Evolutionary conservation across 495 filamentous ascomycete genomes (phyloP), one percentile per base, ranked within the genome.

Genomic region (Penicillium argentinense): DNA sequence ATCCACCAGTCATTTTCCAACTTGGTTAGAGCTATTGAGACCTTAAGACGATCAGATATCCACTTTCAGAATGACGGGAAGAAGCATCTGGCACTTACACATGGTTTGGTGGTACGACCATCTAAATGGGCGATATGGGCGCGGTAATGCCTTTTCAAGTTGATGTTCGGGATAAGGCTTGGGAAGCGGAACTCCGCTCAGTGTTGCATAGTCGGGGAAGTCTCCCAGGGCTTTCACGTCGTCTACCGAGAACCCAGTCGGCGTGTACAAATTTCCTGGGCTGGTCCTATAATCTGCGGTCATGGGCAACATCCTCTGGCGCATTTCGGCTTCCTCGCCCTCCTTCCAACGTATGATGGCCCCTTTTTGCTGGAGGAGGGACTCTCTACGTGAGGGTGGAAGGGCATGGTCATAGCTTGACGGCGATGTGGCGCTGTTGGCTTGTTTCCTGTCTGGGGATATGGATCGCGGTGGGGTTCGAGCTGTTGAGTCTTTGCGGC

Each of bases 21-120:
- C 45, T 89, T 95, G 25, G 78, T 84, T 8, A 93, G 67, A 5
- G 90, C 90, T 96, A 47, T 33, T 33, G 12, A 28, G 30, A 14
- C 5, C 4, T 3, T n/a, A 14, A 19, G 9, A 11, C 7, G 19
- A 40, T 29, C 33, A 45, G 66, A 39, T 66, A 23, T 21, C 13
- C 9, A 13, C 11, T 25, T 26, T 25, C 18, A 6, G 18, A 9
- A 13, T 16, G 17, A 3, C 24, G 5, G 5, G 0, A n/a, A 9
- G n/a, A 12, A 18, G 21, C 9, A 17, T 26, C 9, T 7, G 28
- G 2, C 19, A 75, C 84, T 49, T 80, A 95, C 90, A 88, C 91
- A 96, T 96, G 0, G 90, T 95, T 63, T 96, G 91, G 62, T 93
- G 87, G 62, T 96, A 96, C 1, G 74, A 66, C 91, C 91, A 96